Percentiles rank a stretch among this genome's conserved stretches.
These are phyloP conservation scores for Monosporascus sp. DNA, from an alignment of 2,329 filamentous ascomycete species.

Conservation along the genomic window DNA sequence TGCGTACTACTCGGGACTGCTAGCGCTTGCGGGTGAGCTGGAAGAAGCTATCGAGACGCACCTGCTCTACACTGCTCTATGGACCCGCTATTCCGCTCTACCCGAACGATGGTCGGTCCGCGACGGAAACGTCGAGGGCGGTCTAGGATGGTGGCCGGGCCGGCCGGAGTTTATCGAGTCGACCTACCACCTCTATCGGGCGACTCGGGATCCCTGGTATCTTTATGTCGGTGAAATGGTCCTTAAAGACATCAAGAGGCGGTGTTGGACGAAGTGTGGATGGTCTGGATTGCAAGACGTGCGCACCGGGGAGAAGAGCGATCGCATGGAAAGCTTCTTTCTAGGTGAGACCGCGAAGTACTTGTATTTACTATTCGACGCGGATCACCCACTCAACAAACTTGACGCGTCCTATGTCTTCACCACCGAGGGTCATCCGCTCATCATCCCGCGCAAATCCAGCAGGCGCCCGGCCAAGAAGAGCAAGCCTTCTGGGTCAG, in stretches of 20 bases:
- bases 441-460: slow-evolving; percentile 66
- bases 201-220: slow-evolving; percentile 94
- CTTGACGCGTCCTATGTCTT: slow-evolving; percentile 88
- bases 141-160: slow-evolving; percentile 90
- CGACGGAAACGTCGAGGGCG: slow-evolving; percentile 77
- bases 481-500: background rate
- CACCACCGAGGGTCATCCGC: slow-evolving; percentile 90
- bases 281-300: slow-evolving; percentile 89
- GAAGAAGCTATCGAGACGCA: slow-evolving; percentile 90
- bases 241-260: slow-evolving; percentile 76
- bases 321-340: slow-evolving; percentile 99
- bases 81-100: slow-evolving; percentile 90
- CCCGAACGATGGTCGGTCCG: slow-evolving; percentile 91
- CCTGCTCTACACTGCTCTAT: slow-evolving; percentile 84
- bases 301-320: slow-evolving; percentile 75
- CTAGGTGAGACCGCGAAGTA: slow-evolving; percentile 96
- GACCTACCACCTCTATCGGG: slow-evolving; percentile 91
- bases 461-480: slow-evolving; percentile 17
- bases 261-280: slow-evolving; percentile 87
- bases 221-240: slow-evolving; percentile 95
- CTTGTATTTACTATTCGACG: slow-evolving; percentile 84
- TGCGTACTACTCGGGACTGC: slow-evolving; percentile 87
- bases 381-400: slow-evolving; percentile 79
- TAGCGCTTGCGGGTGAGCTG: slow-evolving; percentile 80
- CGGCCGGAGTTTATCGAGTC: slow-evolving; percentile 96